Evolutionary conservation across 139 green algal species (phyloP).

Genomic region (Closterium sp.): DNA sequence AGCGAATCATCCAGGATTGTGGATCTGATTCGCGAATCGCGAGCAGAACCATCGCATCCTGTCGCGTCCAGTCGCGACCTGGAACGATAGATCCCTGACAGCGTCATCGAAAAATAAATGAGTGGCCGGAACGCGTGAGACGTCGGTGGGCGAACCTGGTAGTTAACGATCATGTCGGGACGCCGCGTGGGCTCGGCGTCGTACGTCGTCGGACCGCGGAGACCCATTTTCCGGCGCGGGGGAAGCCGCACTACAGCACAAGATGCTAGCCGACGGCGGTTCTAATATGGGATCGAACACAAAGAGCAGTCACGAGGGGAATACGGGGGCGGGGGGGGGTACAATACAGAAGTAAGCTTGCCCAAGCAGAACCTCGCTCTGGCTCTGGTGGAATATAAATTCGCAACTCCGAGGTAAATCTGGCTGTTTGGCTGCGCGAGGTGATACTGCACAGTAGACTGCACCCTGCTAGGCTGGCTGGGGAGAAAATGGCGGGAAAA

Average conservation of each 20-base stretch:
- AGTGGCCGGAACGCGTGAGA: not conserved
- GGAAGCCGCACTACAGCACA: not conserved
- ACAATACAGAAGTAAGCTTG: not conserved
- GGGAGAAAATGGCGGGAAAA: not conserved
- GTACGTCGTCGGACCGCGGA: conserved; percentile 28
- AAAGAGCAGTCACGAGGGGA: not conserved
- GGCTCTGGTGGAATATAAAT: not conserved
- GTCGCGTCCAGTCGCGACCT: not conserved
- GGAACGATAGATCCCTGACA: not conserved
- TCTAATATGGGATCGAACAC: not conserved
- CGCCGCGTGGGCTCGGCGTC: conserved; percentile 24
- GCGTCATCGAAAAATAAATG: not conserved
- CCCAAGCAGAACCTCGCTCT: not conserved
- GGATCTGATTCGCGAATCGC: not conserved
- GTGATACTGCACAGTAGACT: no score
- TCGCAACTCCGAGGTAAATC: not conserved
- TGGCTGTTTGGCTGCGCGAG: not conserved
- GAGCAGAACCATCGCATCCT: not conserved
- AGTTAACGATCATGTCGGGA: conserved; percentile 34
- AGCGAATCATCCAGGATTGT: not conserved
- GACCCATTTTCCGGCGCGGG: not conserved
- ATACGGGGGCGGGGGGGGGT: no score
- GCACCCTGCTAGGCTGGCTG: no score
- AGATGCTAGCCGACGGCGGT: no score
- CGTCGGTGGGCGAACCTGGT: not conserved